Conservation (phyloP, 2,329 filamentous ascomycete genomes). For the Calonectria pauciramosa region DNA sequence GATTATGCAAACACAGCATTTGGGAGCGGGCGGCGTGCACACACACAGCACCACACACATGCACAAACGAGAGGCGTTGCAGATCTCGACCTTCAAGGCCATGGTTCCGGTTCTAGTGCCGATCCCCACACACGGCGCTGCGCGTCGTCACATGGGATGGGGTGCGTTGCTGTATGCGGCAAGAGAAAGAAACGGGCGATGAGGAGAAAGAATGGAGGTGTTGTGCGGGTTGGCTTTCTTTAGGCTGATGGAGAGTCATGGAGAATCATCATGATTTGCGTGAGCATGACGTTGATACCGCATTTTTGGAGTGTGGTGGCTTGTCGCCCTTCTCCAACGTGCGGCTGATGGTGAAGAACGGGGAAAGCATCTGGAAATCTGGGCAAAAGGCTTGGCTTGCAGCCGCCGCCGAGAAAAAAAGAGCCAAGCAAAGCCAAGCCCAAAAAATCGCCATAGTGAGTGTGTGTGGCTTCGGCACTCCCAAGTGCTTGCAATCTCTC, state of each 20-base stretch:
- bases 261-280: neutral
- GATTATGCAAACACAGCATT: slow-evolving; percentile 5
- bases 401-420: neutral
- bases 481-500: neutral
- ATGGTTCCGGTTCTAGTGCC: slow-evolving; percentile 10
- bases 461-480: too few relatives aligned
- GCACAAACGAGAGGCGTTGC: slow-evolving; percentile 6
- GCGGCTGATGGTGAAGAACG: neutral
- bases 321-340: neutral
- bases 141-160: slow-evolving; percentile 19
- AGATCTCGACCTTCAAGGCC: slow-evolving; percentile 1
- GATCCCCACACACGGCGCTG: slow-evolving; percentile 19
- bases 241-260: neutral
- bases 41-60: neutral
- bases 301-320: neutral
- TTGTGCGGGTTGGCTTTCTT: neutral
- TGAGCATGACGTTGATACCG: neutral
- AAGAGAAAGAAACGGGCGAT: neutral
- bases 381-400: slow-evolving; percentile 5
- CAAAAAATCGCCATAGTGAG: neutral
- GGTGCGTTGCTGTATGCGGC: neutral
- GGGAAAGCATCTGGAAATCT: slow-evolving; percentile 7
- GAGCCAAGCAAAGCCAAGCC: too few relatives aligned
- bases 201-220: neutral
- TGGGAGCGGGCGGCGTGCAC: too few relatives aligned